Evolutionary conservation across 2,329 filamentous ascomycete species (phyloP).

Genomic region (Neonectria sp.): DNA sequence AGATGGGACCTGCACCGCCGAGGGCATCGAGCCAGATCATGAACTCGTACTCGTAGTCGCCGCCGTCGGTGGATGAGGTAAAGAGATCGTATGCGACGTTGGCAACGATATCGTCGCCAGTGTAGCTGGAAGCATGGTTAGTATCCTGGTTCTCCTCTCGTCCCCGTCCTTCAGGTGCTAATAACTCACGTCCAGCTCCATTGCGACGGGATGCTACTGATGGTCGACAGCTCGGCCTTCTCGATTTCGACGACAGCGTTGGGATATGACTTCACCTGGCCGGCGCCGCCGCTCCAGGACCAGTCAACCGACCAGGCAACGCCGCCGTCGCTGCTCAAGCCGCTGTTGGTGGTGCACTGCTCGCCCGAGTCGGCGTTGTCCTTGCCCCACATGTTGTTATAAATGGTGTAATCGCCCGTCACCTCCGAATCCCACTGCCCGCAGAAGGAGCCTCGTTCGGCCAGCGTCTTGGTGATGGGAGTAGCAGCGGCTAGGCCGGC

Average conservation of each 20-base stretch:
- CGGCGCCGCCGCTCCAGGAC: slow-evolving; percentile 55
- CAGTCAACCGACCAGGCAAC: slow-evolving; percentile 58
- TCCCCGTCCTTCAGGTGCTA: background rate
- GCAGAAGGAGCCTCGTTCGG: slow-evolving; percentile 31
- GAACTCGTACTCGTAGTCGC: slow-evolving; percentile 61
- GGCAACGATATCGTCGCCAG: slow-evolving; percentile 63
- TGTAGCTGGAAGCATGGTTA: slow-evolving; percentile 53
- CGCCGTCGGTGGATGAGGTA: slow-evolving; percentile 61
- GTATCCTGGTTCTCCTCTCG: background rate
- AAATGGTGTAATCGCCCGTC: slow-evolving; percentile 46
- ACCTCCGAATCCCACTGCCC: slow-evolving; percentile 43
- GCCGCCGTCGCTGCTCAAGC: slow-evolving; percentile 48
- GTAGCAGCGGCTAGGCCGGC: slow-evolving; percentile 28
- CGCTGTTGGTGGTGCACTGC: slow-evolving; percentile 58
- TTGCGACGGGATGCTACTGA: slow-evolving; percentile 51
- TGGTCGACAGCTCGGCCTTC: slow-evolving; percentile 46
- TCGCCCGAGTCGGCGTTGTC: slow-evolving; percentile 50
- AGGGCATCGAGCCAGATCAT: slow-evolving; percentile 44
- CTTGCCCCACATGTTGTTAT: slow-evolving; percentile 61
- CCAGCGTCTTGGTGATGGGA: slow-evolving; percentile 15
- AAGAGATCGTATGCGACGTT: slow-evolving; percentile 74
- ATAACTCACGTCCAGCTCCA: slow-evolving; percentile 51
- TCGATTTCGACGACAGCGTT: slow-evolving; percentile 56
- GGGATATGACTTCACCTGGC: slow-evolving; percentile 60
- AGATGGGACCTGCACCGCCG: slow-evolving; percentile 49